Conservation (phyloP, 2,329 filamentous ascomycete species). For the Claviceps digitariae region DNA sequence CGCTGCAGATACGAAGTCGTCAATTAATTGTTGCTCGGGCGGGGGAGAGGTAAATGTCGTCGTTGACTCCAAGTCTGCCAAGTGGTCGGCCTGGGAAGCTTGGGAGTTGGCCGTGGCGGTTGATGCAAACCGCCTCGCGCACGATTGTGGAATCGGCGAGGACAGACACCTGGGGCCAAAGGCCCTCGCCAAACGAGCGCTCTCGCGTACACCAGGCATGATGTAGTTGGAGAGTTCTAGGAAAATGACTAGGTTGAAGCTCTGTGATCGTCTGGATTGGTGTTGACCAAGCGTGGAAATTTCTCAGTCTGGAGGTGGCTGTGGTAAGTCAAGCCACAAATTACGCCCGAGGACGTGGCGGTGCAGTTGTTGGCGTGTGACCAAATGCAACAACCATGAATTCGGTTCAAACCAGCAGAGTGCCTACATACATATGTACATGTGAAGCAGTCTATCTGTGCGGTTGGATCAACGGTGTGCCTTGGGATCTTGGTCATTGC, state of each 20-base stretch:
- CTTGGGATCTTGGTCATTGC: neutral
- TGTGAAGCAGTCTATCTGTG: too few species aligned
- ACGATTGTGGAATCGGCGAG: conserved; percentile 12
- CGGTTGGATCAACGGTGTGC: neutral
- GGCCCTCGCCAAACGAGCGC: conserved; percentile 22
- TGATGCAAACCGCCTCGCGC: conserved; percentile 31
- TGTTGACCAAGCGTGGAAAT: conserved; percentile 17
- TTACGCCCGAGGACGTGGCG: conserved; percentile 4
- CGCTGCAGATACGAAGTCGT: conserved; percentile 28
- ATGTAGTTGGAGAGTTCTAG: conserved; percentile 6
- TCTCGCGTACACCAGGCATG: conserved; percentile 30
- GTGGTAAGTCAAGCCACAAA: conserved; percentile 11
- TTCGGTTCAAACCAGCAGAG: too few species aligned
- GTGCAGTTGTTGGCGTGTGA: neutral
- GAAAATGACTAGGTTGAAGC: conserved; percentile 1
- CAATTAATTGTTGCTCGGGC: conserved; percentile 23
- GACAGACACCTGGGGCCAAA: conserved; percentile 17
- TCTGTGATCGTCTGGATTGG: neutral
- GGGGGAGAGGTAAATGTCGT: conserved; percentile 33
- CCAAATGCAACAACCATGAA: too few species aligned
- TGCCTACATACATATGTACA: too few species aligned
- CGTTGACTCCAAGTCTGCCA: conserved; percentile 36
- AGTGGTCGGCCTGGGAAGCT: conserved; percentile 12
- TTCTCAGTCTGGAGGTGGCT: conserved; percentile 15
- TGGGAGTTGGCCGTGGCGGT: conserved; percentile 25